A percentile compares a stretch with the other conserved stretches of the same genome.
These are phyloP conservation scores for Penicillium sp. DNA, from an alignment of 2,329 filamentous ascomycete genomes.

Conservation along the genomic window DNA sequence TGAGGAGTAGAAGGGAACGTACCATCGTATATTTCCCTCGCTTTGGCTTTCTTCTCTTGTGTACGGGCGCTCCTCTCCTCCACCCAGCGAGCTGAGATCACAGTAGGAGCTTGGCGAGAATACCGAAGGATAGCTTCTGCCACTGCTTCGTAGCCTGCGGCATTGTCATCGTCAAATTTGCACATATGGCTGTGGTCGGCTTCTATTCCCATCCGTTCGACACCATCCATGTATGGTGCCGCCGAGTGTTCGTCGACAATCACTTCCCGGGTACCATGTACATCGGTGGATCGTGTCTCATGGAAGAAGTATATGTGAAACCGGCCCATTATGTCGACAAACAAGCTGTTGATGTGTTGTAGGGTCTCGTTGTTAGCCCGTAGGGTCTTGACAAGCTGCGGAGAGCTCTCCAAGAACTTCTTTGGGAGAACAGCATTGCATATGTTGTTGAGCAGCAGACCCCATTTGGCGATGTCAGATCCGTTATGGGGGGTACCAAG, in stretches of 20 bases:
- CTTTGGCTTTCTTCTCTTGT: conserved; percentile 39
- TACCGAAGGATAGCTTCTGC: conserved; percentile 52
- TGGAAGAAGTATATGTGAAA: conserved; percentile 78
- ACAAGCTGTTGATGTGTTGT: conserved; percentile 72
- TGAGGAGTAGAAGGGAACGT: conserved; percentile 9
- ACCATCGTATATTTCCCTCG: conserved; percentile 41
- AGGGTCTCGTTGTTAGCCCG: conserved; percentile 73
- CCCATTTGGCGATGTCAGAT: conserved; percentile 69
- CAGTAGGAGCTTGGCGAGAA: conserved; percentile 54
- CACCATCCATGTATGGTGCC: conserved; percentile 67
- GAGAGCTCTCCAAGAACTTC: conserved; percentile 67
- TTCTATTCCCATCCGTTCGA: conserved; percentile 74
- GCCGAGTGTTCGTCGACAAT: conserved; percentile 73
- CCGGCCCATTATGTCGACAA: conserved; percentile 69
- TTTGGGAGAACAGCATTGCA: conserved; percentile 65
- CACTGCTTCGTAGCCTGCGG: conserved; percentile 65
- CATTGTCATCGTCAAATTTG: conserved; percentile 66
- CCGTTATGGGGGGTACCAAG: conserved; percentile 76
- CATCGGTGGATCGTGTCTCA: conserved; percentile 70
- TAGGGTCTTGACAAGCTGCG: conserved; percentile 69
- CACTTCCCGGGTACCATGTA: conserved; percentile 63
- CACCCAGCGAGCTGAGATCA: conserved; percentile 61
- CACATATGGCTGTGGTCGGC: conserved; percentile 72
- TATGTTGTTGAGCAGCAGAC: conserved; percentile 67
- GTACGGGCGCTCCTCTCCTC: conserved; percentile 53